Evolutionary conservation across 345 rosid species (phyloP).

Genomic region (Euphorbia tirucalli): DNA sequence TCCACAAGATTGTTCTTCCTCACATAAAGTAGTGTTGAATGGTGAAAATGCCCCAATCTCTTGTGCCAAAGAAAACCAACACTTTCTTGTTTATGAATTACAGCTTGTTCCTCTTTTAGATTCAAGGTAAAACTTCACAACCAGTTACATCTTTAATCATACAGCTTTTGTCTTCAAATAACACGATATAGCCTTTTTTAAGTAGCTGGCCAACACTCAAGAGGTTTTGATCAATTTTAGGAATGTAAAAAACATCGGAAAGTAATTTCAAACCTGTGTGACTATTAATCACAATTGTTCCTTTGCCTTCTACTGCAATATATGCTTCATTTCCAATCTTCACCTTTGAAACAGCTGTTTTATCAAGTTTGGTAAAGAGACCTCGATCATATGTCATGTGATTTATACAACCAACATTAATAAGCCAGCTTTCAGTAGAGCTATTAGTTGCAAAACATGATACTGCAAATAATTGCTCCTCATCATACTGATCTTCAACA

Average conservation of each 20-base stretch:
- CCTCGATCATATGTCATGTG: neutral
- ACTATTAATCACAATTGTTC: too few species aligned
- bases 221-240: neutral
- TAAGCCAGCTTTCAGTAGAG: too few species aligned
- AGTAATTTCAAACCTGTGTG: too few species aligned
- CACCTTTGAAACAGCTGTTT: too few species aligned
- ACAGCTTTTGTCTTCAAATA: neutral
- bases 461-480: too few species aligned
- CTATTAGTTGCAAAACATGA: neutral
- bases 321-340: too few species aligned
- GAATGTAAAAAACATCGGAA: too few species aligned
- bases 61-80: neutral
- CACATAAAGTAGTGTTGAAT: neutral
- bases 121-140: slow-evolving; percentile 4
- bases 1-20: slow-evolving; percentile 10
- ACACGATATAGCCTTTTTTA: neutral
- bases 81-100: neutral
- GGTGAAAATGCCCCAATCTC: neutral
- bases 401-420: neutral
- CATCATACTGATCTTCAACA: too few species aligned
- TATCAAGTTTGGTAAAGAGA: neutral
- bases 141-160: neutral
- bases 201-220: too few species aligned
- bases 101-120: neutral
- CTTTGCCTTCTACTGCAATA: too few species aligned